Conservation (phyloP, 2,329 filamentous ascomycete species). For the Colletotrichum spaethianum region DNA sequence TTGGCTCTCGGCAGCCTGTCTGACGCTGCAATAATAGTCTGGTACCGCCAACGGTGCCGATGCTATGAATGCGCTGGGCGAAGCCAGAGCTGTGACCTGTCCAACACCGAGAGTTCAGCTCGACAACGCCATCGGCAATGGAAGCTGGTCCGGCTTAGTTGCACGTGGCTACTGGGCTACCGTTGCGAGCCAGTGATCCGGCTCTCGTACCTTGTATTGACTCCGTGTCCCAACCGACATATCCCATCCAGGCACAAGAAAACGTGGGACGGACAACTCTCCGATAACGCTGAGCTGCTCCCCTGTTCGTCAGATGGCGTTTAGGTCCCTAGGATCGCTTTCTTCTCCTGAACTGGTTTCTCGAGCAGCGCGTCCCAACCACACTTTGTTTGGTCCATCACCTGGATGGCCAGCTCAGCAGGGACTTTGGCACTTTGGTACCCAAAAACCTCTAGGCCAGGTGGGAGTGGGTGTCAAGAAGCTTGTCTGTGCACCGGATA, state of each 20-base stretch:
- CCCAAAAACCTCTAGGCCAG: slow-evolving; percentile 12
- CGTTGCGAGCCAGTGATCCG: neutral
- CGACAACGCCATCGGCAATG: neutral
- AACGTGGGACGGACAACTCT: slow-evolving; percentile 36
- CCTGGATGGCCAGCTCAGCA: neutral
- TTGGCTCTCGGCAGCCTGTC: neutral
- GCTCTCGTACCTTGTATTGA: neutral
- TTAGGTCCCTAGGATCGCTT: slow-evolving; percentile 16
- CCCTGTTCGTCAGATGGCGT: no score
- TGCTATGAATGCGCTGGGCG: neutral
- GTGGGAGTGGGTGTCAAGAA: slow-evolving; percentile 16
- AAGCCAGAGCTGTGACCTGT: neutral
- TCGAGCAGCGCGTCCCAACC: neutral
- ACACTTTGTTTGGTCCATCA: neutral
- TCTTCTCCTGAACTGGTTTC: slow-evolving; percentile 7
- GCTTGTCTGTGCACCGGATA: slow-evolving; percentile 19
- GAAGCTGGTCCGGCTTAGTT: neutral
- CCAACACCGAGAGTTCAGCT: neutral
- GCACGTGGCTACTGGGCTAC: slow-evolving; percentile 6
- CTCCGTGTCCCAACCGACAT: neutral
- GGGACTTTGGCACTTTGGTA: neutral
- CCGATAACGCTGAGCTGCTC: slow-evolving; percentile 4
- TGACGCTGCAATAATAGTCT: neutral
- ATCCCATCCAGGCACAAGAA: slow-evolving; percentile 22
- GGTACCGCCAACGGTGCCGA: neutral